Evolutionary conservation across 345 rosid genomes (phyloP).

Genomic region (Hibiscus syriacus): DNA sequence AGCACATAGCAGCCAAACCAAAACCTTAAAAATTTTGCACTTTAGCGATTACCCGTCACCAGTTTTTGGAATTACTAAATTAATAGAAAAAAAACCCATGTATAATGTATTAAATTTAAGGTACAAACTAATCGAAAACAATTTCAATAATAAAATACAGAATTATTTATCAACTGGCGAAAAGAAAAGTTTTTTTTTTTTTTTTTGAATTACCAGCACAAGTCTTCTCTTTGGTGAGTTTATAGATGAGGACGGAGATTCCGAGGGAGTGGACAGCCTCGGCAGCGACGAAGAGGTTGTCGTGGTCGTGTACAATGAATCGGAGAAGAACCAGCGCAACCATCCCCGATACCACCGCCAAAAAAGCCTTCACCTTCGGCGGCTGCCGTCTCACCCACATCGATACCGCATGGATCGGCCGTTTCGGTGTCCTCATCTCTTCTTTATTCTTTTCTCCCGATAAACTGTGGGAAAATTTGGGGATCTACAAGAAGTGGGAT

Average conservation of each 20-base stretch:
- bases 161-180: not conserved
- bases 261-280: slow-evolving; percentile 98
- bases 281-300: slow-evolving; percentile 96
- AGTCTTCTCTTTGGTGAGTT: slow-evolving; percentile 90
- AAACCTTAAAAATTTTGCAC: not conserved
- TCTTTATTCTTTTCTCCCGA: slow-evolving; percentile 1
- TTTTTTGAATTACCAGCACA: slow-evolving; percentile 66
- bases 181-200: slow-evolving; percentile 1
- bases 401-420: slow-evolving; percentile 66
- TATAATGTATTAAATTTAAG: not conserved
- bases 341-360: slow-evolving; percentile 93
- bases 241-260: slow-evolving; percentile 86
- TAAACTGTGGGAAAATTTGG: slow-evolving; percentile 10
- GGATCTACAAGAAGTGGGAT: not conserved
- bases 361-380: slow-evolving; percentile 88
- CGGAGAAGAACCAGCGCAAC: slow-evolving; percentile 79
- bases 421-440: slow-evolving; percentile 49
- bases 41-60: not conserved
- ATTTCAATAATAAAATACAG: not conserved
- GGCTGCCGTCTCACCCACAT: slow-evolving; percentile 95
- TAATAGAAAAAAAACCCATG: not conserved
- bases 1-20: not conserved
- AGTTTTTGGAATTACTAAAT: not conserved
- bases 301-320: slow-evolving; percentile 92
- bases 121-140: not conserved